A percentile compares a stretch with the other conserved stretches of the same genome.
phyloP scores from a whole-genome alignment of 768 basidiomycete species.

The Amanita pseudoporphyria region DNA sequence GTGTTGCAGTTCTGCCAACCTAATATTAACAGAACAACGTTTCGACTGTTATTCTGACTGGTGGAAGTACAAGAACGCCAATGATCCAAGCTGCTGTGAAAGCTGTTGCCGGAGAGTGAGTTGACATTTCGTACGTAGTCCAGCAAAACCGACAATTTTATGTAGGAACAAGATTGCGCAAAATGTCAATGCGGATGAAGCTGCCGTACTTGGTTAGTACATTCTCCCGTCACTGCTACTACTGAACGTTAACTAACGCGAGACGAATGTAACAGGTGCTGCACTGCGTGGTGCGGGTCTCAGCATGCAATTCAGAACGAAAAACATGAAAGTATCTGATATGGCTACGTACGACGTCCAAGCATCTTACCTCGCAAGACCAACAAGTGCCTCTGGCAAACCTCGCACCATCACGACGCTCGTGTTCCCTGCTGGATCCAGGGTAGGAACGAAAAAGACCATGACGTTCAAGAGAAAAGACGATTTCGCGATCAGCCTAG shows the following conservation, averaged over 20 bases:
- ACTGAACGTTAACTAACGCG: slow-evolving; percentile 4
- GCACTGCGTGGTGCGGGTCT: slow-evolving; percentile 87
- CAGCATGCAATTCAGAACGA: slow-evolving; percentile 90
- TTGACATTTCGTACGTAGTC: slow-evolving; percentile 8
- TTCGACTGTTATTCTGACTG: slow-evolving; percentile 86
- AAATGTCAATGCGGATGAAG: slow-evolving; percentile 97
- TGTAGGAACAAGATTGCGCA: slow-evolving; percentile 73
- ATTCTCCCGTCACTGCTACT: neutral
- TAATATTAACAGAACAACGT: slow-evolving; percentile 54
- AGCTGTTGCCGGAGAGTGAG: slow-evolving; percentile 69
- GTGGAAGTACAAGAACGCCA: slow-evolving; percentile 83
- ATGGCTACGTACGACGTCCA: slow-evolving; percentile 66
- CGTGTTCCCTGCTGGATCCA: slow-evolving; percentile 73
- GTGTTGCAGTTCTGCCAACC: too few species aligned
- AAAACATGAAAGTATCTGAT: slow-evolving; percentile 78
- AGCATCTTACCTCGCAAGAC: slow-evolving; percentile 63
- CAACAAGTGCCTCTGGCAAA: slow-evolving; percentile 35
- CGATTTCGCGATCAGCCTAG: slow-evolving; percentile 71
- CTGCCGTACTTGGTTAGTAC: slow-evolving; percentile 69
- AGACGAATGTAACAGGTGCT: slow-evolving; percentile 36
- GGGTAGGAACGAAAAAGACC: slow-evolving; percentile 75
- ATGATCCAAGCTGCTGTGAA: slow-evolving; percentile 84
- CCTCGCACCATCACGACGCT: slow-evolving; percentile 65
- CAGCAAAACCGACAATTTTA: neutral
- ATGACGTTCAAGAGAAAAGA: slow-evolving; percentile 78